Base-by-base conservation (phyloP, 441 rosid genomes). In the Jatropha podagrica region DNA sequence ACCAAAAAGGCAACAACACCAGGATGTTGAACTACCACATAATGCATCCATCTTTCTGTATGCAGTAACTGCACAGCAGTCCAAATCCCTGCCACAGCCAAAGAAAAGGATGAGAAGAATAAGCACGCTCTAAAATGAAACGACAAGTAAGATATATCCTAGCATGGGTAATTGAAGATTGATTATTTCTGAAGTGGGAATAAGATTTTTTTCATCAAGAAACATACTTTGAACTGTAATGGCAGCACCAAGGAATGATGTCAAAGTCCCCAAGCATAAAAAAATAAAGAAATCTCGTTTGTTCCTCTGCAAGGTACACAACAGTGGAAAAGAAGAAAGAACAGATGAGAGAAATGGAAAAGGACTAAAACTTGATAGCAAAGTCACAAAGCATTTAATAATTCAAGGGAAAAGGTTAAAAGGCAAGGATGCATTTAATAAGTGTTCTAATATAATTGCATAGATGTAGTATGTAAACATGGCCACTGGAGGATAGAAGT, bases 261-360 rank as follows among this genome's bases (percentile, higher is more conserved):
- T 81, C 73, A 81, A 64, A 71, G 85, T 86, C 82, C 89, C 97
- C 87, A 91, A 51, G 85, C 90, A 83, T 51, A 88, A 66, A 78
- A 92, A 91, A 74, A 87, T 76, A 83, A 94, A 86, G 85, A 94
- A 94, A 82, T 92, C 97, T 17, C 97, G 81, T 81, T 90, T 94
- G 82, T 94, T 94, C 85, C 86, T 88, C 98, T 94, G 87, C 81
- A 78, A 79, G 72, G 77, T 48, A 77, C 52, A 77, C 3, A n/a
- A 56, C 58, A 37, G 78, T 14, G 49, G 38, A 20, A 72, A 32
- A 32, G 1, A 32, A 32, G 32, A 17, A 42, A 48, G 17, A 23
- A 42, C 11, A 49, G 44, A 20, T 62, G 65, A 60, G 65, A 72
- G 61, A 26, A 37, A 37, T 42, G 67, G 54, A 40, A 17, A 79